Conservation (phyloP, 2,329 filamentous ascomycete genomes). For the Bipolaris bicolor region DNA sequence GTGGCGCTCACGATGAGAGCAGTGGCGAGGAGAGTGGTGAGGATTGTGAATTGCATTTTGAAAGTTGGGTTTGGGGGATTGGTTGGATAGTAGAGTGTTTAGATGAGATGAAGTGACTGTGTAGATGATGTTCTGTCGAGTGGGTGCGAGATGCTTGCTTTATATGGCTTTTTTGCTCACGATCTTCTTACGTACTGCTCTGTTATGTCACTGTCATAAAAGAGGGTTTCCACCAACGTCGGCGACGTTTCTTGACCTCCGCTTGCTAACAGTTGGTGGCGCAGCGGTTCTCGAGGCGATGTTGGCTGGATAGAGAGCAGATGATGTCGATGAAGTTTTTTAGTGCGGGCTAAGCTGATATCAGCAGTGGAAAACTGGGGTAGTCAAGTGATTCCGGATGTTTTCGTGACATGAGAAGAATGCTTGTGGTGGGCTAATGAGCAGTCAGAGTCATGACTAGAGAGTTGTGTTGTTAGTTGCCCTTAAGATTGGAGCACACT, state of each 20-base stretch:
- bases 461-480: not conserved
- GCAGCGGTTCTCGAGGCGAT: not conserved
- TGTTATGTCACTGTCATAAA: not conserved
- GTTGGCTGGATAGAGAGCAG: not conserved
- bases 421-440: not conserved
- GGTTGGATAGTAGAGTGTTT: not conserved
- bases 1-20: conserved; percentile 7
- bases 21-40: conserved; percentile 11
- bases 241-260: not conserved
- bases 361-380: not conserved
- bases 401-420: not conserved
- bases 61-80: not conserved
- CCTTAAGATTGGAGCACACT: not conserved
- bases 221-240: not conserved
- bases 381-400: not conserved
- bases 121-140: not conserved
- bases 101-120: not conserved
- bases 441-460: not conserved
- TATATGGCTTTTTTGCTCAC: not conserved
- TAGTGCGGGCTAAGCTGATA: not conserved
- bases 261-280: not conserved
- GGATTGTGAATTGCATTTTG: conserved; percentile 10
- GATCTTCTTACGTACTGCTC: not conserved
- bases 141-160: not conserved
- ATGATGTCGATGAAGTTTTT: not conserved